Percentiles rank a stretch among this genome's conserved stretches.
These are phyloP conservation scores for Dunaliella primolecta DNA, from an alignment of 139 green algal species.

Conservation along the genomic window DNA sequence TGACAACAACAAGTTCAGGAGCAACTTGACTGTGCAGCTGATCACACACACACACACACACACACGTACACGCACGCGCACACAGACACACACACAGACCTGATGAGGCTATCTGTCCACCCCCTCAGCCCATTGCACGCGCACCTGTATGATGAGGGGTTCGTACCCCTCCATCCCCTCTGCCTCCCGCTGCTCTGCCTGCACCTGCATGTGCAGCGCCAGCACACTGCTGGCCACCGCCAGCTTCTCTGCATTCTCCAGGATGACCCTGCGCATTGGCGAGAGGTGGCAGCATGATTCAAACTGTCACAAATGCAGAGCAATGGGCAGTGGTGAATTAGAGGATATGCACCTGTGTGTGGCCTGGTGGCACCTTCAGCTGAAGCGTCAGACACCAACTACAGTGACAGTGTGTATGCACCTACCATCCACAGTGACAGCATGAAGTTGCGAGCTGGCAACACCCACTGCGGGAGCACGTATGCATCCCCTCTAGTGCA, in stretches of 20 bases:
- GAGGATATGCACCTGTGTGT: background rate
- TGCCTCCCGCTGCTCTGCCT: background rate
- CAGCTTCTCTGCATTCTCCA: slow-evolving; percentile 49
- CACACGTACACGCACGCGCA: no score
- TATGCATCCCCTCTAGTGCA: no score
- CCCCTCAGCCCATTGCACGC: no score
- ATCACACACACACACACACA: no score
- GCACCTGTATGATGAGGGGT: slow-evolving; percentile 4
- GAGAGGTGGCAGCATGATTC: background rate
- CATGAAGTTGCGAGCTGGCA: no score
- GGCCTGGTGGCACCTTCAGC: background rate
- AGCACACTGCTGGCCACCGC: slow-evolving; percentile 27
- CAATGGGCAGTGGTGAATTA: background rate
- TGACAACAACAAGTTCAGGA: no score
- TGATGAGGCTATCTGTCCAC: no score
- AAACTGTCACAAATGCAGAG: background rate
- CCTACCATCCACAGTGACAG: background rate
- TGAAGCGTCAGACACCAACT: background rate
- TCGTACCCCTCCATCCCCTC: background rate
- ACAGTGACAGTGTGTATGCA: background rate
- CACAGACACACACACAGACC: no score
- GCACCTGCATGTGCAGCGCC: slow-evolving; percentile 4
- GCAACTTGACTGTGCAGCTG: no score
- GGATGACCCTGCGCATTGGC: slow-evolving; percentile 18
- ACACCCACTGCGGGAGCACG: no score